These are phyloP conservation scores for Metarhizium humberi DNA, from an alignment of 2,329 filamentous ascomycete genomes.

Conservation along the genomic window DNA sequence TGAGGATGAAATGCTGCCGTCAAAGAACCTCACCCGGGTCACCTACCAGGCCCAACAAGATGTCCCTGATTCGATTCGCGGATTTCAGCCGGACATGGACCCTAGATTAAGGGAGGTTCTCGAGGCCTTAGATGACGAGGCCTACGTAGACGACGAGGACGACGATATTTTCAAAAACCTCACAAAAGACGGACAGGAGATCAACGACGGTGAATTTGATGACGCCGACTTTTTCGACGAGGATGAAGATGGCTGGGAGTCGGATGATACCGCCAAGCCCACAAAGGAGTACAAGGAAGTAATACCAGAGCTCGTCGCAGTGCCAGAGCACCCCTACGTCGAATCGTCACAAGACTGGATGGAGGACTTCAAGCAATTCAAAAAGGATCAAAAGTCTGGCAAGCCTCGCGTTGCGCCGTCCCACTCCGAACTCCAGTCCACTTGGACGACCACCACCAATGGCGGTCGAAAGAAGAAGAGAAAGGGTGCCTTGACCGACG, in stretches of 20 bases:
- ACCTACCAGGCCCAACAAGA: constrained; percentile 93
- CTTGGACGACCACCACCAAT: constrained; percentile 67
- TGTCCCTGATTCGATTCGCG: constrained; percentile 80
- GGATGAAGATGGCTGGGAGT: constrained; percentile 84
- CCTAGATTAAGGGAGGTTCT: constrained; percentile 81
- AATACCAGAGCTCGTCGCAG: constrained; percentile 38
- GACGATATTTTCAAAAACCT: constrained; percentile 78
- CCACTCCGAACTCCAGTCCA: constrained; percentile 57
- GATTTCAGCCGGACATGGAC: constrained; percentile 98
- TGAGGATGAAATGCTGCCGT: constrained; percentile 67
- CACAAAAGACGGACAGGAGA: constrained; percentile 59
- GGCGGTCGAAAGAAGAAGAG: constrained; percentile 85
- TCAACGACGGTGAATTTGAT: constrained; percentile 75
- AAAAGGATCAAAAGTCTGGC: constrained; percentile 59
- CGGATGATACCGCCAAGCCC: constrained; percentile 83
- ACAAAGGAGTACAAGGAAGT: constrained; percentile 44
- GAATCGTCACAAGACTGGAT: constrained; percentile 74
- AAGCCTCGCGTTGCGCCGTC: constrained; percentile 31
- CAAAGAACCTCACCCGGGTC: constrained; percentile 64
- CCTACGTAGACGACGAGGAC: constrained; percentile 79
- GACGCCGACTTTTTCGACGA: constrained; percentile 48
- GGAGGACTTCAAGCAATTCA: constrained; percentile 88
- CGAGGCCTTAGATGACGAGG: constrained; percentile 91
- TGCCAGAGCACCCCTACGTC: constrained; percentile 44
- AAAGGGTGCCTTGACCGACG: constrained; percentile 84